Percentiles rank a stretch among this genome's conserved stretches.
Evolutionary conservation across 768 basidiomycete species (phyloP).

Genomic region (Favolaschia claudopus): DNA sequence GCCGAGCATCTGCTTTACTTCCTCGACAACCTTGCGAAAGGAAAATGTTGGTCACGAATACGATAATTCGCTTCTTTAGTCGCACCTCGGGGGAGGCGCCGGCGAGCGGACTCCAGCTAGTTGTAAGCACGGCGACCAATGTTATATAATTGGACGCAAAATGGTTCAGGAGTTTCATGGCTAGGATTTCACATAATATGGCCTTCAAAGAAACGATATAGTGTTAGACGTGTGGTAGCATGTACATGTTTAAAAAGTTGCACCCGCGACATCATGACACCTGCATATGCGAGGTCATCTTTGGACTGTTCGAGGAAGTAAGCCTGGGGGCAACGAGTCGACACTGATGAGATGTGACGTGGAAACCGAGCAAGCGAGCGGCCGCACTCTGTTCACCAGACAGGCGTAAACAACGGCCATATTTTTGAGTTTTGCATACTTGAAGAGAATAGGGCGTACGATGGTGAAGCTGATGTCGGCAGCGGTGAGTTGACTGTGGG

Average conservation of each 20-base stretch:
- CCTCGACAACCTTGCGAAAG: slow-evolving; percentile 59
- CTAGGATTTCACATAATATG: slow-evolving; percentile 85
- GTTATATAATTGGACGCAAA: slow-evolving; percentile 82
- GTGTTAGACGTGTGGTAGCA: background rate
- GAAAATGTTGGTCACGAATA: background rate
- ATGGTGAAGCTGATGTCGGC: slow-evolving; percentile 85
- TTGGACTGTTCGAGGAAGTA: slow-evolving; percentile 79
- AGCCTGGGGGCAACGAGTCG: slow-evolving; percentile 68
- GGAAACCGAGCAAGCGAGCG: background rate
- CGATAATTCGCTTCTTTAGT: background rate
- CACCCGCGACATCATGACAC: slow-evolving; percentile 62
- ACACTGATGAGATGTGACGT: slow-evolving; percentile 1
- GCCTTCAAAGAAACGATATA: slow-evolving; percentile 55
- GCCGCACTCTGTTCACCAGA: slow-evolving; percentile 66
- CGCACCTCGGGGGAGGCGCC: slow-evolving; percentile 64
- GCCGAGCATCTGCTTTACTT: slow-evolving; percentile 66
- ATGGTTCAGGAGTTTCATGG: slow-evolving; percentile 82
- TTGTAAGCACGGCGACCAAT: slow-evolving; percentile 79
- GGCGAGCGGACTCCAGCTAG: slow-evolving; percentile 84
- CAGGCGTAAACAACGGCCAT: slow-evolving; percentile 66
- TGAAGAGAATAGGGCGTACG: slow-evolving; percentile 77
- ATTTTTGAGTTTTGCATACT: slow-evolving; percentile 60
- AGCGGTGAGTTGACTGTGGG: slow-evolving; percentile 76
- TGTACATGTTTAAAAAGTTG: background rate
- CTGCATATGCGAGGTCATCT: slow-evolving; percentile 78